Evolutionary conservation across 2,329 filamentous ascomycete genomes (phyloP).

Genomic region (Trichoderma lentiforme): DNA sequence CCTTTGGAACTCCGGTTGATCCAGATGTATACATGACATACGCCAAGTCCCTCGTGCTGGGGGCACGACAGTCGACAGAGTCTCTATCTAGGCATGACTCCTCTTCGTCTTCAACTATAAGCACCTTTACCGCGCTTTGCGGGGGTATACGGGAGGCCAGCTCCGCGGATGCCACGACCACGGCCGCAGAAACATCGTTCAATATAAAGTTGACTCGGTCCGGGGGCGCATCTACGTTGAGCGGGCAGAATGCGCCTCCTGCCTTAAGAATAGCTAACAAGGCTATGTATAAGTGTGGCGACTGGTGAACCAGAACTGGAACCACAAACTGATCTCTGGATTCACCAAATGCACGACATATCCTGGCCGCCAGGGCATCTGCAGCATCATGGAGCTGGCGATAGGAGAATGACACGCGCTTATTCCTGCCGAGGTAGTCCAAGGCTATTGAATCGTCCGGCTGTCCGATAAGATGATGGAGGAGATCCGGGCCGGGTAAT

Average conservation of each 20-base stretch:
- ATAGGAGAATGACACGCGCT: constrained; percentile 54
- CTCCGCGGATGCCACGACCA: constrained; percentile 62
- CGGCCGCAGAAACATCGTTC: constrained; percentile 65
- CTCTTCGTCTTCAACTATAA: constrained; percentile 32
- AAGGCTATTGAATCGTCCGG: constrained; percentile 29
- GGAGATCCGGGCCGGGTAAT: constrained; percentile 43
- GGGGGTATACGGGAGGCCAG: constrained; percentile 41
- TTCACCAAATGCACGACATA: constrained; percentile 29
- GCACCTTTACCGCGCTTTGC: constrained; percentile 31
- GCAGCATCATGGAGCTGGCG: constrained; percentile 57
- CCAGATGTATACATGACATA: constrained; percentile 95
- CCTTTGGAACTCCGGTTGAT: constrained; percentile 85
- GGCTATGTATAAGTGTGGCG: constrained; percentile 71
- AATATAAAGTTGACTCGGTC: constrained; percentile 80
- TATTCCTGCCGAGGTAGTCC: constrained; percentile 30
- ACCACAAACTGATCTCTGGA: constrained; percentile 48
- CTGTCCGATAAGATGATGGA: constrained; percentile 59
- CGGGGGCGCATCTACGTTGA: constrained; percentile 72
- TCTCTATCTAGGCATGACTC: not conserved
- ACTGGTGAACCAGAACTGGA: constrained; percentile 75
- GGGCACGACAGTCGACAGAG: constrained; percentile 20
- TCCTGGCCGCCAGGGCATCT: constrained; percentile 51
- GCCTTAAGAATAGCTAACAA: constrained; percentile 75
- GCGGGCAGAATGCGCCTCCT: constrained; percentile 80
- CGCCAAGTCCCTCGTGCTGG: constrained; percentile 52